Base-by-base conservation (phyloP, 495 filamentous ascomycete species). In the Penicillium samsonianum region DNA sequence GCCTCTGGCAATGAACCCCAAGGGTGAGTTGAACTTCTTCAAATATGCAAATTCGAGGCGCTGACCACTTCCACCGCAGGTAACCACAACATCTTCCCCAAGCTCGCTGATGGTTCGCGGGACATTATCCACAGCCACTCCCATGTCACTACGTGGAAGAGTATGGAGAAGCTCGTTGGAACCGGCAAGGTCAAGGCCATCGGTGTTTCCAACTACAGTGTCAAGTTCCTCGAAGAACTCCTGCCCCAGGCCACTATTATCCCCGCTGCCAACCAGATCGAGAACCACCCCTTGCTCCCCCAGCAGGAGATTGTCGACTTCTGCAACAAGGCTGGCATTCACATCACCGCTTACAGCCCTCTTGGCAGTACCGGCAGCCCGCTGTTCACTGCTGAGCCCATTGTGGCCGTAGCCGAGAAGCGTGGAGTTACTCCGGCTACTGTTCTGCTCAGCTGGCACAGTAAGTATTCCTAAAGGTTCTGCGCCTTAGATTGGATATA, bases 261-360 rank as follows among this genome's bases (percentile, higher is more conserved):
- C 1, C 91, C 91, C 11, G 90, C 90, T n/a, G 88, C 85, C 59
- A 94, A 95, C 76, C 90, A 95, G 82, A 91, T 95, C 67, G 91
- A 96, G 77, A 92, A 92, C 76, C 89, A 92, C 77, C 77, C 77
- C 8, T 64, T 69, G 23, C 82, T 94, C n/a, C 90, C 90, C 1
- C 90, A 94, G 76, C 87, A 92, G 71, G 90, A 94, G 64, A 87
- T 92, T 63, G 86, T 90, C 35, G 88, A 91, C 67, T 82, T 86
- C 58, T 91, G 87, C 76, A 82, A 79, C 45, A 74, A 78, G 53
- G 88, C 88, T 74, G 87, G 87, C 33, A 91, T 91, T 53, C 84
- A 88, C 63, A 71, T 92, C 63, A 88, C 88, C 30, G 89, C 89
- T 8, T 92, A 91, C 70, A 87, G 82, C 60, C 88, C 89, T 16